These are phyloP conservation scores for Russula virescens DNA, from an alignment of 768 basidiomycete species.

Conservation along the genomic window DNA sequence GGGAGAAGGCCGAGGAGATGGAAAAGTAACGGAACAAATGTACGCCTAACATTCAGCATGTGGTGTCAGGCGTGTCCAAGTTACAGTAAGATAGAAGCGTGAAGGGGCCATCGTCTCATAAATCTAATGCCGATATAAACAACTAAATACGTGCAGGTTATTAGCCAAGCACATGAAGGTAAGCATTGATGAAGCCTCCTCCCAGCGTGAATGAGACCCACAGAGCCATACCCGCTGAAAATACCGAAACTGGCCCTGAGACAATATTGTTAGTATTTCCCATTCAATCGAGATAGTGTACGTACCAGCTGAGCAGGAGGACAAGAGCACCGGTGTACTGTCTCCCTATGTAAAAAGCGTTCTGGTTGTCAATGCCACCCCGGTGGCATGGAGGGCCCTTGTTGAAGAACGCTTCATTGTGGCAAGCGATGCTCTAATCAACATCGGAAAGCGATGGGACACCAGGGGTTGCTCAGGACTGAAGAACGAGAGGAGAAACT, in stretches of 20 bases:
- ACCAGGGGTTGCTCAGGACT: slow-evolving; percentile 37
- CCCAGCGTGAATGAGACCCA: slow-evolving; percentile 79
- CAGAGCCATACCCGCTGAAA: slow-evolving; percentile 70
- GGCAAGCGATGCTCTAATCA: slow-evolving; percentile 37
- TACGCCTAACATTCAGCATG: too few relatives aligned
- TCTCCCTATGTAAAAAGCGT: too few relatives aligned
- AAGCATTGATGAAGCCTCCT: slow-evolving; percentile 39
- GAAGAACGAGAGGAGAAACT: slow-evolving; percentile 61
- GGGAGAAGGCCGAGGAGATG: too few relatives aligned
- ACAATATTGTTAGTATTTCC: neutral
- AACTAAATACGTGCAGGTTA: slow-evolving; percentile 14
- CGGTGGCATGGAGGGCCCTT: slow-evolving; percentile 57
- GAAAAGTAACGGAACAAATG: too few relatives aligned
- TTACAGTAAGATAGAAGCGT: neutral
- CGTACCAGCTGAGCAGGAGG: slow-evolving; percentile 63
- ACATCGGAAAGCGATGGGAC: slow-evolving; percentile 42
- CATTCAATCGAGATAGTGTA: neutral
- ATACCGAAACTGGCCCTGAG: slow-evolving; percentile 72
- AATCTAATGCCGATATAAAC: slow-evolving; percentile 7
- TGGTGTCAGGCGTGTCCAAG: neutral
- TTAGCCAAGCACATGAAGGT: neutral
- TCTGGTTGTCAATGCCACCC: slow-evolving; percentile 75
- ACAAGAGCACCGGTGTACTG: too few relatives aligned
- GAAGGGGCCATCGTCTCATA: neutral
- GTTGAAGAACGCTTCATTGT: slow-evolving; percentile 76